A percentile compares a stretch with the other conserved stretches of the same genome.
phyloP scores from a whole-genome alignment of 495 filamentous ascomycete genomes.

The Talaromyces nanjingensis region DNA sequence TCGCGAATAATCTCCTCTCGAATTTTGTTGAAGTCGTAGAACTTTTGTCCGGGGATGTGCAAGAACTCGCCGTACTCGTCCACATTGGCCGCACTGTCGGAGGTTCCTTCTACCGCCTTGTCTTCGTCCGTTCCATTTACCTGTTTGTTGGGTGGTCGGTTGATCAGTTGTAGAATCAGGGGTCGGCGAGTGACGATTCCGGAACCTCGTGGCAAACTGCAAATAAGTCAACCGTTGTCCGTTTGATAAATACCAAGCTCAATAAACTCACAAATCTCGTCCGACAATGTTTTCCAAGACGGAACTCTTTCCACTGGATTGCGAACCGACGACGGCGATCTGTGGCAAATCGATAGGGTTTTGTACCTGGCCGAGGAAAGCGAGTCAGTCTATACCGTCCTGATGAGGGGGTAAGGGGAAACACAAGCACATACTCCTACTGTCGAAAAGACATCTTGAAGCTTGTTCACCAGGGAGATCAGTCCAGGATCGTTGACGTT shows the following conservation, averaged over 20 bases:
- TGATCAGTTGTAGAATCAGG: constrained; percentile 96
- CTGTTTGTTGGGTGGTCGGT: constrained; percentile 58
- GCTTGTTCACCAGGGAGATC: constrained; percentile 95
- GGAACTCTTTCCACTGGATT: constrained; percentile 99
- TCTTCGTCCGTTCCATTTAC: constrained; percentile 73
- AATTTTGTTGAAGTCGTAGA: constrained; percentile 98
- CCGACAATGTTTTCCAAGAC: constrained; percentile 99
- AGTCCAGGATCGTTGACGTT: constrained; percentile 75
- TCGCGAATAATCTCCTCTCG: constrained; percentile 96
- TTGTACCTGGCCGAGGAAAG: constrained; percentile 55
- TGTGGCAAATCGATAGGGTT: constrained; percentile 99
- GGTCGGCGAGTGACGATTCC: constrained; percentile 97
- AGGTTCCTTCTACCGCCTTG: constrained; percentile 45
- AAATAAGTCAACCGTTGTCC: constrained; percentile 14
- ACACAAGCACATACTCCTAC: constrained; percentile 77
- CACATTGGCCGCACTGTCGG: constrained; percentile 78
- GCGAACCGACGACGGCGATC: constrained; percentile 97
- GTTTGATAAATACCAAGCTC: background rate
- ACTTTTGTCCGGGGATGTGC: constrained; percentile 97
- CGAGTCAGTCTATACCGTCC: constrained; percentile 11
- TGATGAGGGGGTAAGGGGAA: background rate
- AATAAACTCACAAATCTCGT: constrained; percentile 78
- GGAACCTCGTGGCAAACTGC: constrained; percentile 90
- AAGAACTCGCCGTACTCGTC: constrained; percentile 99
- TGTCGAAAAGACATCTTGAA: constrained; percentile 98